Percentiles rank a stretch among this genome's conserved stretches.
Conservation (phyloP, 23 red algal species). For the Gracilaria domingensis region DNA sequence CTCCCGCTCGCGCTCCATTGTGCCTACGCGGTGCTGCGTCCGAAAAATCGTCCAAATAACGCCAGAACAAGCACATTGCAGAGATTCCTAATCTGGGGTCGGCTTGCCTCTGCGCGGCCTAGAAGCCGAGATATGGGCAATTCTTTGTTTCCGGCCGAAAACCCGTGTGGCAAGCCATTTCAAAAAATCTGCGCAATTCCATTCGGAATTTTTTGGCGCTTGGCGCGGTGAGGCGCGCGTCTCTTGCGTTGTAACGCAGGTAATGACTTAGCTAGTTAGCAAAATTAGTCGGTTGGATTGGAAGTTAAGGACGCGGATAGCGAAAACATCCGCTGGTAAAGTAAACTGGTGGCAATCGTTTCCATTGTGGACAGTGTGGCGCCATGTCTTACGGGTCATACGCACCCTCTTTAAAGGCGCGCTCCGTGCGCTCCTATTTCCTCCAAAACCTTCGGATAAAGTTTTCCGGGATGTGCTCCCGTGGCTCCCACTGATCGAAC, state of each 20-base stretch:
- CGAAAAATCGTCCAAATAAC: background rate
- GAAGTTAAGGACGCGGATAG: too few species aligned
- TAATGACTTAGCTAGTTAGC: too few species aligned
- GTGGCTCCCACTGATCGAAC: background rate
- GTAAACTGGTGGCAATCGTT: too few species aligned
- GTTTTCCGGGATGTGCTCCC: background rate
- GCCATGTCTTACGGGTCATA: background rate
- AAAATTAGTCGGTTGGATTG: too few species aligned
- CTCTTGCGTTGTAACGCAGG: too few species aligned
- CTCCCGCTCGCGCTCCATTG: background rate
- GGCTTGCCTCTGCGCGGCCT: constrained; percentile 10
- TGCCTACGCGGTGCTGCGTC: background rate
- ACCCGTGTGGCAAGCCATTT: background rate
- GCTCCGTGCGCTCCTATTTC: background rate
- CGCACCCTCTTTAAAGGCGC: constrained; percentile 15
- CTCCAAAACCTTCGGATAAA: constrained; percentile 21
- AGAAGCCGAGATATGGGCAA: background rate
- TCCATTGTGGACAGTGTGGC: background rate
- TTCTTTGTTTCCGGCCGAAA: background rate
- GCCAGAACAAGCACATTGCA: background rate
- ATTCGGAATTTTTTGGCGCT: background rate
- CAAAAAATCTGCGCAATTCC: background rate
- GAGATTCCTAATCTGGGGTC: background rate
- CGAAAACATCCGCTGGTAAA: background rate
- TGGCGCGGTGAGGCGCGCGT: background rate